phyloP scores from a whole-genome alignment of 2,329 filamentous ascomycete species.

The Alternaria sp. region DNA sequence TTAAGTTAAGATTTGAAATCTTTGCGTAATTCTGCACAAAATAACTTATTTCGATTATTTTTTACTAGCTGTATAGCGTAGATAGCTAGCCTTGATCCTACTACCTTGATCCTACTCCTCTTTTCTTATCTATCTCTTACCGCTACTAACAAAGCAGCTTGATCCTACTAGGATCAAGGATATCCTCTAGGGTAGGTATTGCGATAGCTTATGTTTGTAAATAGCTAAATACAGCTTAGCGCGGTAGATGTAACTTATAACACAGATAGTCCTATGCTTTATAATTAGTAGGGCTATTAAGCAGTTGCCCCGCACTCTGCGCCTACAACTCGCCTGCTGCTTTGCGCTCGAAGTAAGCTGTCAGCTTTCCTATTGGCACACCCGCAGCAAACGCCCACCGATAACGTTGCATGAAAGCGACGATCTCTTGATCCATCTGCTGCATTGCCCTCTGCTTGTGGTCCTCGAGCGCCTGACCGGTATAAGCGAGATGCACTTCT shows the following conservation, averaged over 20 bases:
- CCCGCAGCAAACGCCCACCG: constrained; percentile 21
- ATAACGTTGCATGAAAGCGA: constrained; percentile 20
- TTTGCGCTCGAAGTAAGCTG: constrained; percentile 22
- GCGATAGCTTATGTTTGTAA: neutral
- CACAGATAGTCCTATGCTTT: too few species aligned
- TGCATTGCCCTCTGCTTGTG: constrained; percentile 21
- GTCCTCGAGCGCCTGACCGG: constrained; percentile 7
- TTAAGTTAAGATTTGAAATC: too few species aligned
- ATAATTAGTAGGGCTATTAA: neutral
- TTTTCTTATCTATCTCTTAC: too few species aligned
- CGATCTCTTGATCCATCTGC: constrained; percentile 21
- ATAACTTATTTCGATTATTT: too few species aligned
- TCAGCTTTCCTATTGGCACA: constrained; percentile 22
- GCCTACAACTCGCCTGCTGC: constrained; percentile 1
- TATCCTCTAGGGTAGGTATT: too few species aligned
- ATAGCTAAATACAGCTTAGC: constrained; percentile 1
- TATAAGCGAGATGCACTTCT: constrained; percentile 11
- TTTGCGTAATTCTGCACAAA: too few species aligned
- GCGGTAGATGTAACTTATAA: neutral
- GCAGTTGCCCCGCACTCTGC: neutral
- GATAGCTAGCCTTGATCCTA: too few species aligned
- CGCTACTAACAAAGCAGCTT: too few species aligned
- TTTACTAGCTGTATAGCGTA: too few species aligned
- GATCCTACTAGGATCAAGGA: too few species aligned
- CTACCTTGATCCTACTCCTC: too few species aligned